phyloP scores from a whole-genome alignment of 805 yeast genomes.

The Monosporozyma servazzii region DNA sequence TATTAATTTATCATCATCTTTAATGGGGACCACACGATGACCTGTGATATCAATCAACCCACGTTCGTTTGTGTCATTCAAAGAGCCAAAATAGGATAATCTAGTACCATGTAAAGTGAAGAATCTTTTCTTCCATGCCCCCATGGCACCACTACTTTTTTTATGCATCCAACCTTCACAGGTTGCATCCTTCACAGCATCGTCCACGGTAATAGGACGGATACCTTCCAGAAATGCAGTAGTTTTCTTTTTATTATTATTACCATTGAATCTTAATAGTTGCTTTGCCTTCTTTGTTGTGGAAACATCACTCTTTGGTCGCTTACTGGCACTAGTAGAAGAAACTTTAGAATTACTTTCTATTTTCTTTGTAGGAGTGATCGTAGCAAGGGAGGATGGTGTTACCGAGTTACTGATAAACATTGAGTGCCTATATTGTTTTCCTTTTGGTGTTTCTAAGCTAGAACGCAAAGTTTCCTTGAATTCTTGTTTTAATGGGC shows the following conservation, averaged over 20 bases:
- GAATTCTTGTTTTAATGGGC: conserved; percentile 4
- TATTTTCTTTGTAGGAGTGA: neutral
- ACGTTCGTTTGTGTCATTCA: conserved; percentile 72
- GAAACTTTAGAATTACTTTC: neutral
- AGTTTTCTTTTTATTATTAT: conserved; percentile 49
- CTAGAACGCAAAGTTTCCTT: neutral
- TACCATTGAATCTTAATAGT: conserved; percentile 23
- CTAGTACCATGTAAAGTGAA: conserved; percentile 89
- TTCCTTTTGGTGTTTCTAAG: conserved; percentile 2
- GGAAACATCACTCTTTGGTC: conserved; percentile 3
- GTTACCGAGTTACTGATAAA: conserved; percentile 1
- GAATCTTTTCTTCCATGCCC: conserved; percentile 79
- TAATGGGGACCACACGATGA: conserved; percentile 78
- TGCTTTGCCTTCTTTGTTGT: conserved; percentile 10
- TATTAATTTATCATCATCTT: conserved; percentile 73
- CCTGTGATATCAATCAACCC: conserved; percentile 94
- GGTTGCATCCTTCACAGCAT: conserved; percentile 65
- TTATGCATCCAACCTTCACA: conserved; percentile 94
- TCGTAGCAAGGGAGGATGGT: neutral
- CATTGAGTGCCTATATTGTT: conserved; percentile 3
- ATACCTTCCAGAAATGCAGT: conserved; percentile 88
- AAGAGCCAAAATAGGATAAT: conserved; percentile 71
- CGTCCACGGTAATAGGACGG: conserved; percentile 59
- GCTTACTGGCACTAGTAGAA: neutral
- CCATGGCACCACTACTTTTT: conserved; percentile 71